Evolutionary conservation across 2,329 filamentous ascomycete species (phyloP).

Genomic region (Emergomyces orientalis): DNA sequence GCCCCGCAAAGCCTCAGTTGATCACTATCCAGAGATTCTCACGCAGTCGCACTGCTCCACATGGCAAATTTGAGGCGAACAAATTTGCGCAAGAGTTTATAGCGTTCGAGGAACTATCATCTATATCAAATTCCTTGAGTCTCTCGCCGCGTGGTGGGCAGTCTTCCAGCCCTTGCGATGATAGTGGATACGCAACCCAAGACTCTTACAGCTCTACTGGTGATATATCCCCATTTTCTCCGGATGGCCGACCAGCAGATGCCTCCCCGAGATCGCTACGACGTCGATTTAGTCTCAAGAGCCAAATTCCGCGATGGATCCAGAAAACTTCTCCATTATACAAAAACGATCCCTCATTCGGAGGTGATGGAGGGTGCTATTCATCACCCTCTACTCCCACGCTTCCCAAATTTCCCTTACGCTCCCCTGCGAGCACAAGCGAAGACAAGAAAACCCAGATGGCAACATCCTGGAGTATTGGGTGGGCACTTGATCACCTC

Average conservation of each 20-base stretch:
- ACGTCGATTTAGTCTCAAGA: neutral
- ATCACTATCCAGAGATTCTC: neutral
- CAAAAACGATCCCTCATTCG: conserved; percentile 14
- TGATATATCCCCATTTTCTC: neutral
- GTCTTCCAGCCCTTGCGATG: neutral
- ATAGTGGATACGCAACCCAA: conserved; percentile 1
- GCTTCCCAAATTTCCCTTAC: neutral
- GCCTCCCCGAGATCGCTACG: neutral
- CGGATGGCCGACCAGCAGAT: neutral
- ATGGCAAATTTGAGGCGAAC: neutral
- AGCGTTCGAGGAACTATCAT: neutral
- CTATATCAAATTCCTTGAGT: neutral
- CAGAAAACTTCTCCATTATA: conserved; percentile 13
- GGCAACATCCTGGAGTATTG: conserved; percentile 30
- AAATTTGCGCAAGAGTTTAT: neutral
- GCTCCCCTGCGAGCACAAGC: conserved; percentile 14
- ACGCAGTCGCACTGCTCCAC: neutral
- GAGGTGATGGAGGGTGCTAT: neutral
- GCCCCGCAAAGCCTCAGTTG: neutral
- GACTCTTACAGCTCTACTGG: neutral
- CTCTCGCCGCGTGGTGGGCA: neutral
- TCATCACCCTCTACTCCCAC: neutral
- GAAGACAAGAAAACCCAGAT: conserved; percentile 23
- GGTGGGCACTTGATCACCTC: conserved; percentile 33
- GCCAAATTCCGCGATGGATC: neutral